These are phyloP conservation scores for Flaveria robusta DNA, from an alignment of 129 eudicot genomes.

Conservation along the genomic window DNA sequence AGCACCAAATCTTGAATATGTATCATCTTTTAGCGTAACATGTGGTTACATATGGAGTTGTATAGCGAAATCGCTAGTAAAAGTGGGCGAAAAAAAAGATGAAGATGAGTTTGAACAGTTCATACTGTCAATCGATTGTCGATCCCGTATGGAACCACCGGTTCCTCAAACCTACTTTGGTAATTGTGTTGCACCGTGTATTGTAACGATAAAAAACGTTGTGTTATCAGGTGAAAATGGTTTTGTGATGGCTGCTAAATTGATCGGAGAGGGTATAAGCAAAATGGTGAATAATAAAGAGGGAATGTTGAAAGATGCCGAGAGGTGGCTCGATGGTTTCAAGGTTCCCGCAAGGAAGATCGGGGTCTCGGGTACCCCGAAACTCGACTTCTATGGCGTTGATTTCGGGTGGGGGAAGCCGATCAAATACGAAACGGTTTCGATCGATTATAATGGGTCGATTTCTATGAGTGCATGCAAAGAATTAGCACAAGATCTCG, in stretches of 20 bases:
- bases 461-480: constrained; percentile 42
- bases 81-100: constrained; percentile 7
- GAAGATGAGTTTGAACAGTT: constrained; percentile 48
- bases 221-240: constrained; percentile 49
- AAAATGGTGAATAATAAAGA: constrained; percentile 41
- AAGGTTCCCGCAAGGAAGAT: constrained; percentile 33
- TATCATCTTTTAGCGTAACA: constrained; percentile 42
- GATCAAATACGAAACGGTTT: constrained; percentile 41
- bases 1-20: constrained; percentile 22
- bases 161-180: constrained; percentile 54
- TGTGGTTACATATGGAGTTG: constrained; percentile 48
- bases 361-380: constrained; percentile 59
- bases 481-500: constrained; percentile 50
- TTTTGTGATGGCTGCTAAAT: constrained; percentile 36
- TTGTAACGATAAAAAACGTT: constrained; percentile 22
- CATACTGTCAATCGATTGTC: constrained; percentile 40
- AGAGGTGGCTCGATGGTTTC: constrained; percentile 39
- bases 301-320: constrained; percentile 50
- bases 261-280: constrained; percentile 36
- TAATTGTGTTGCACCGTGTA: constrained; percentile 48
- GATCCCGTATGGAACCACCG: constrained; percentile 60
- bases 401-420: constrained; percentile 72
- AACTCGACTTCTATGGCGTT: constrained; percentile 42
- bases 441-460: constrained; percentile 38
- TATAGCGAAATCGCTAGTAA: constrained; percentile 29